phyloP scores from a whole-genome alignment of 2,329 filamentous ascomycete species.

The Monosporascus sp. region DNA sequence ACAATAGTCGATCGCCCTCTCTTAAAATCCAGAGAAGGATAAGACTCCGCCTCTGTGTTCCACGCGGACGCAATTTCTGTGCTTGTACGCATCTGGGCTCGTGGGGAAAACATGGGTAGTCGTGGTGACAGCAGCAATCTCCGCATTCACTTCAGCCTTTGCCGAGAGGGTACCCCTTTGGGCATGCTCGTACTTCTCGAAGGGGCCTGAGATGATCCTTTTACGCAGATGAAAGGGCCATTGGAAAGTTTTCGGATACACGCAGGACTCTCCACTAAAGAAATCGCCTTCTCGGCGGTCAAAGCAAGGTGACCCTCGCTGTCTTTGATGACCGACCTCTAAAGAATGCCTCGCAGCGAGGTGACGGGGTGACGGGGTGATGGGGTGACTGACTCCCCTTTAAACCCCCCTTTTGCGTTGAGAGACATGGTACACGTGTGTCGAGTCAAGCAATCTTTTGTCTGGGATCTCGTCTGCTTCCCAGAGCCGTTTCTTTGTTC shows the following conservation, averaged over 20 bases:
- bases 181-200: conserved; percentile 33
- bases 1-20: conserved; percentile 6
- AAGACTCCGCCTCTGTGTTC: conserved; percentile 28
- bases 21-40: conserved; percentile 13
- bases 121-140: conserved; percentile 36
- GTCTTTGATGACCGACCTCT: conserved; percentile 17
- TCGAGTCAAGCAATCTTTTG: conserved; percentile 47
- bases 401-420: conserved; percentile 16
- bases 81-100: conserved; percentile 34
- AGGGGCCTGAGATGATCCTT: conserved; percentile 28
- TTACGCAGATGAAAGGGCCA: conserved; percentile 17
- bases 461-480: conserved; percentile 29
- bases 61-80: conserved; percentile 32
- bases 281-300: conserved; percentile 25
- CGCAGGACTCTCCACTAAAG: conserved; percentile 28
- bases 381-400: conserved; percentile 3
- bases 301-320: conserved; percentile 22
- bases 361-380: conserved; percentile 9
- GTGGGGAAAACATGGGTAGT: conserved; percentile 31
- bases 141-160: conserved; percentile 26
- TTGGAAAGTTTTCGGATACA: conserved; percentile 28
- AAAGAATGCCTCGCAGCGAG: conserved; percentile 13
- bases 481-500: conserved; percentile 41
- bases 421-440: conserved; percentile 42
- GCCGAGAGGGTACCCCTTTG: conserved; percentile 16